Conservation (phyloP, 2,329 filamentous ascomycete genomes). For the Xylariaceae sp. region DNA sequence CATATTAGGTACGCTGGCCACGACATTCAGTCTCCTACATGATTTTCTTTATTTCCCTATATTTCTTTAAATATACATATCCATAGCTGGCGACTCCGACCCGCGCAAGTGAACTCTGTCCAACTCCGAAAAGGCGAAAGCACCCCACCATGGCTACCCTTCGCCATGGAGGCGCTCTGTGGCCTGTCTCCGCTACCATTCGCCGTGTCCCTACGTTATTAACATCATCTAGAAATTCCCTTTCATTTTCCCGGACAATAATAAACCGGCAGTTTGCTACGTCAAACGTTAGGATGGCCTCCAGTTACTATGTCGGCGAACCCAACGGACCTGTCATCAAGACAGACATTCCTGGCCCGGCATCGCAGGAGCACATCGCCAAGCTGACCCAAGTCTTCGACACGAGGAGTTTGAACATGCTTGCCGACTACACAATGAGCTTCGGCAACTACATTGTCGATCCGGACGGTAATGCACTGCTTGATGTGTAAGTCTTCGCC, state of each 20-base stretch:
- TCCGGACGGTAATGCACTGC: conserved; percentile 69
- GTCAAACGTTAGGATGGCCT: conserved; percentile 32
- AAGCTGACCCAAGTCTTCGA: conserved; percentile 81
- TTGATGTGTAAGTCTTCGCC: conserved; percentile 64
- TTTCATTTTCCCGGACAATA: conserved; percentile 13
- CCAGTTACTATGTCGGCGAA: conserved; percentile 45
- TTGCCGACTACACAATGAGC: conserved; percentile 74
- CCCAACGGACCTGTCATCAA: conserved; percentile 56
- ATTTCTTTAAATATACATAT: too few species aligned
- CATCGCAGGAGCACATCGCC: conserved; percentile 68
- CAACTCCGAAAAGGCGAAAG: not conserved
- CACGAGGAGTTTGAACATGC: conserved; percentile 82
- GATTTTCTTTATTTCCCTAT: too few species aligned
- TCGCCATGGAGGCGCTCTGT: conserved; percentile 32
- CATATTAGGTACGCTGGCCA: too few species aligned
- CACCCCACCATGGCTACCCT: conserved; percentile 36
- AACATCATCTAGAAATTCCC: conserved; percentile 18
- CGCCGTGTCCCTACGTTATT: conserved; percentile 21
- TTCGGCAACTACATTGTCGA: conserved; percentile 81
- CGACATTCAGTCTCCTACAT: too few species aligned
- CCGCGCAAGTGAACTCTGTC: not conserved
- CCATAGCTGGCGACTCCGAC: not conserved
- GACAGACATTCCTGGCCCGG: conserved; percentile 73
- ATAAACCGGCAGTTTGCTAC: conserved; percentile 21
- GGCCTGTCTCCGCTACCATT: conserved; percentile 28